These are phyloP conservation scores for Globisporangium echinulatum DNA, from an alignment of 352 stramenopile genomes.

Conservation along the genomic window DNA sequence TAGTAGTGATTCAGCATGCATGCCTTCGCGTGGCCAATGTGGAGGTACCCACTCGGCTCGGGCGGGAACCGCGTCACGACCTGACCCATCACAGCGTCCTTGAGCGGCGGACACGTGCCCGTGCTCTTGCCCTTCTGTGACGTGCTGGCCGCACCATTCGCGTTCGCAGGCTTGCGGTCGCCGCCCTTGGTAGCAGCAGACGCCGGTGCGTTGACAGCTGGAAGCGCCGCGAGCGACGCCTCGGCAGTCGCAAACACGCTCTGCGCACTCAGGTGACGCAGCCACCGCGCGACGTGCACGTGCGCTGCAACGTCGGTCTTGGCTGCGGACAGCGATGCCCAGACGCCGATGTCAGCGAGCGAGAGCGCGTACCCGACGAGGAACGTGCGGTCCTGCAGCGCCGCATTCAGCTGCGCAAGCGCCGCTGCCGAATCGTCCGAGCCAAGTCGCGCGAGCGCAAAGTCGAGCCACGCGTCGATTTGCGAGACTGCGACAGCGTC, in stretches of 20 bases:
- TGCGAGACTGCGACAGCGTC: conserved; percentile 50
- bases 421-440: conserved; percentile 16
- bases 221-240: conserved; percentile 41
- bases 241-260: conserved; percentile 54
- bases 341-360: conserved; percentile 95
- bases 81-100: conserved; percentile 91
- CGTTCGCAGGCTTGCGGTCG: conserved; percentile 14
- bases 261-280: conserved; percentile 48
- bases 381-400: conserved; percentile 90
- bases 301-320: conserved; percentile 45
- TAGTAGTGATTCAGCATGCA: conserved; percentile 99
- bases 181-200: conserved; percentile 4
- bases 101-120: conserved; percentile 90
- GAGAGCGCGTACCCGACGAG: conserved; percentile 91
- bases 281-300: conserved; percentile 72
- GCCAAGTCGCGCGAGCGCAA: conserved; percentile 63
- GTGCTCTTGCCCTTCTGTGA: conserved; percentile 70
- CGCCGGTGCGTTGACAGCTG: conserved; percentile 17
- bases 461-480: conserved; percentile 93
- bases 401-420: conserved; percentile 83
- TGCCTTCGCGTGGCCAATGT: conserved; percentile 99
- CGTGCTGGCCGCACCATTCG: too few species aligned
- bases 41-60: conserved; percentile 14
- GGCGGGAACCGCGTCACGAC: conserved; percentile 95
- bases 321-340: conserved; percentile 54